A percentile compares a stretch with the other conserved stretches of the same genome.
These are phyloP conservation scores for Apiotrichum montevideense DNA, from an alignment of 1,284 basidiomycete species.

Conservation along the genomic window DNA sequence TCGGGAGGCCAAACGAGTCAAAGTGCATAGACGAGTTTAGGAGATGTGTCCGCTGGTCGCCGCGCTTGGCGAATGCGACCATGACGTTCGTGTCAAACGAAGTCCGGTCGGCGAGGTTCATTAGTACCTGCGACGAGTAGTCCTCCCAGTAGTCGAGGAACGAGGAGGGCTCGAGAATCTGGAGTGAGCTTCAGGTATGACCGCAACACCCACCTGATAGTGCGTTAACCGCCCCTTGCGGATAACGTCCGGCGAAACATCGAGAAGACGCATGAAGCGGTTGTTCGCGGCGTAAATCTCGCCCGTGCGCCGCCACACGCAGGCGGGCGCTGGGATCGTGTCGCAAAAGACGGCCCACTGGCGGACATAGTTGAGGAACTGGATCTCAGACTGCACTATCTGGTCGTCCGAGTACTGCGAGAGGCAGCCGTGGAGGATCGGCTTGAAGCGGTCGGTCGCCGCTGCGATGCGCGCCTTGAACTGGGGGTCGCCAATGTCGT, in stretches of 20 bases:
- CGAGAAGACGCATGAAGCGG: constrained; percentile 12
- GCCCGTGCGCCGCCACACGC: constrained; percentile 14
- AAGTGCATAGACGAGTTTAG: constrained; percentile 10
- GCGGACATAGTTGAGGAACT: constrained; percentile 15
- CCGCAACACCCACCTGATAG: constrained; percentile 11
- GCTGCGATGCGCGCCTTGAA: constrained; percentile 8
- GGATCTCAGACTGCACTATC: constrained; percentile 11
- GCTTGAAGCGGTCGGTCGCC: constrained; percentile 16
- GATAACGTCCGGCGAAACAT: constrained; percentile 4
- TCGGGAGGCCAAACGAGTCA: constrained; percentile 16
- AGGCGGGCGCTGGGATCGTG: constrained; percentile 11
- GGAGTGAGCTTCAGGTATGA: neutral
- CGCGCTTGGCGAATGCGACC: constrained; percentile 7
- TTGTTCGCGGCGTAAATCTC: constrained; percentile 15
- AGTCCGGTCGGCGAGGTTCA: constrained; percentile 10
- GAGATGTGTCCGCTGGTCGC: constrained; percentile 6
- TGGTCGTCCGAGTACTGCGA: constrained; percentile 16
- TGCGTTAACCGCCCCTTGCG: constrained; percentile 6
- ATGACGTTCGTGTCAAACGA: constrained; percentile 9
- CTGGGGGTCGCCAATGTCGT: constrained; percentile 4
- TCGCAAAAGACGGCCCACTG: constrained; percentile 11
- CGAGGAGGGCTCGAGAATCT: constrained; percentile 13
- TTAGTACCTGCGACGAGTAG: constrained; percentile 13
- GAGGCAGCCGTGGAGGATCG: constrained; percentile 15
- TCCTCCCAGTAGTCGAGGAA: constrained; percentile 18